phyloP scores from a whole-genome alignment of 768 basidiomycete species.

The Nevesoporus exiguus region DNA sequence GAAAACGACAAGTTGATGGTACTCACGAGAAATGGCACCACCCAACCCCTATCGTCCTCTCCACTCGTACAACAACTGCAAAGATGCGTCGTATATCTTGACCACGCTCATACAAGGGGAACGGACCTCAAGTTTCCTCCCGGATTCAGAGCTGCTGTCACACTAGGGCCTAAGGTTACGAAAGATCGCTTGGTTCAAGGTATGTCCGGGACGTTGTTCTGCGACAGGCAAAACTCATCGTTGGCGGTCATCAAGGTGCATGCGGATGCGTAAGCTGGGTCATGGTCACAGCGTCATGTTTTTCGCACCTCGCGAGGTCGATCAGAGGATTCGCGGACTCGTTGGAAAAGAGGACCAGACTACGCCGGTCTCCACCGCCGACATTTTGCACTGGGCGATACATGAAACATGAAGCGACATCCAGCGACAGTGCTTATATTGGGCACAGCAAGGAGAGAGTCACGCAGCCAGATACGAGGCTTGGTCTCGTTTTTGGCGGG shows the following conservation, averaged over 20 bases:
- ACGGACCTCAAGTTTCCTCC: not conserved
- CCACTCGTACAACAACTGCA: not conserved
- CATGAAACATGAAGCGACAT: not conserved
- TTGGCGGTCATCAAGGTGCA: not conserved
- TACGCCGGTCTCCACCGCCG: not conserved
- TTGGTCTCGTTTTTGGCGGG: not conserved
- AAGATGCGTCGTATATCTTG: not conserved
- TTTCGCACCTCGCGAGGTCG: not conserved
- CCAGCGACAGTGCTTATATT: not conserved
- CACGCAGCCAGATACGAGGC: not conserved
- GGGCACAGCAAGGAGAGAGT: not conserved
- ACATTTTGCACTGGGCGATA: not conserved
- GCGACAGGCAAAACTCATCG: not conserved
- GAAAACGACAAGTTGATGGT: not conserved
- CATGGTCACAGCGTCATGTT: not conserved
- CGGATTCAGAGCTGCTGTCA: not conserved
- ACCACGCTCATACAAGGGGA: not conserved
- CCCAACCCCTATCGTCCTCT: not conserved
- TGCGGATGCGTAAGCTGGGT: not conserved
- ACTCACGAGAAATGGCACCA: not conserved
- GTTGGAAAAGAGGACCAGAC: not conserved
- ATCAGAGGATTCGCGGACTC: not conserved
- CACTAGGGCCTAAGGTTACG: not conserved
- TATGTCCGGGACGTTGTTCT: not conserved
- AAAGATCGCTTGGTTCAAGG: not conserved